Conservation (phyloP, 257 asterid species). For the Linaria vulgaris region DNA sequence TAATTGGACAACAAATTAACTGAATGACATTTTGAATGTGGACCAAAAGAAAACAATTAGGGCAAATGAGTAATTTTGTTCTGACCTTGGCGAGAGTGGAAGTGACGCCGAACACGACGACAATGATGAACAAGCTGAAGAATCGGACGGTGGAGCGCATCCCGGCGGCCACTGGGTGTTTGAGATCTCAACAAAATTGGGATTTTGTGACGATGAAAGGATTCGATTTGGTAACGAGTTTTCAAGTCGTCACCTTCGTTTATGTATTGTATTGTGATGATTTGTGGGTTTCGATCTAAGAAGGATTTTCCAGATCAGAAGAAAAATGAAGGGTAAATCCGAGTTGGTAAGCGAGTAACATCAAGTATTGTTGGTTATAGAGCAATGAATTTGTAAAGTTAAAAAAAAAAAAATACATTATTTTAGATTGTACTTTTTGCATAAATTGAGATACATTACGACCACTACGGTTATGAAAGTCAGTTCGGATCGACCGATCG, state of each 20-base stretch:
- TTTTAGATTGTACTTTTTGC: no score
- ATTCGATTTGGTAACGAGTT: slow-evolving; percentile 12
- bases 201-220: slow-evolving; percentile 8
- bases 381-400: not conserved
- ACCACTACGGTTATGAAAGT: no score
- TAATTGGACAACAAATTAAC: not conserved
- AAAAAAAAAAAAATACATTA: no score
- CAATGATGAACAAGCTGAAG: slow-evolving; percentile 28
- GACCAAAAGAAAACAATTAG: slow-evolving; percentile 21
- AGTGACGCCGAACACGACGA: slow-evolving; percentile 36
- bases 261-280: not conserved
- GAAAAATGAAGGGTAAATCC: slow-evolving; percentile 15
- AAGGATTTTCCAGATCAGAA: slow-evolving; percentile 14
- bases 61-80: slow-evolving; percentile 15
- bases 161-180: slow-evolving; percentile 40
- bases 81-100: slow-evolving; percentile 54
- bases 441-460: no score
- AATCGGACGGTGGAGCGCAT: slow-evolving; percentile 51
- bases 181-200: slow-evolving; percentile 39
- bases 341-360: slow-evolving; percentile 27
- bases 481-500: no score
- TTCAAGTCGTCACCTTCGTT: not conserved
- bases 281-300: slow-evolving; percentile 19
- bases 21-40: not conserved
- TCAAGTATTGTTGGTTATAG: no score